These are phyloP conservation scores for Podospora bellae-mahoneyi DNA, from an alignment of 495 filamentous ascomycete species.

Conservation along the genomic window DNA sequence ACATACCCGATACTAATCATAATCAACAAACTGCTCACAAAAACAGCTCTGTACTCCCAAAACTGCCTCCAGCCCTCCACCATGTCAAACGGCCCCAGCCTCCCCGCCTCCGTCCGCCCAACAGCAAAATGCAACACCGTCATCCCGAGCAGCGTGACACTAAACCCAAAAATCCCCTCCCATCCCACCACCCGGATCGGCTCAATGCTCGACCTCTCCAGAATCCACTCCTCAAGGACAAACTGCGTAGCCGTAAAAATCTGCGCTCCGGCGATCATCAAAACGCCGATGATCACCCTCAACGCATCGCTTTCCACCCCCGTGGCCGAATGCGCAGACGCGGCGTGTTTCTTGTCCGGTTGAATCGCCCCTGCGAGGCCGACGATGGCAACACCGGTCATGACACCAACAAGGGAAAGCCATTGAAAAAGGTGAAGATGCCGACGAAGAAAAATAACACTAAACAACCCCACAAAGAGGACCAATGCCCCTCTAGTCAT, in stretches of 20 bases:
- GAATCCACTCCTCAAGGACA: slow-evolving; percentile 89
- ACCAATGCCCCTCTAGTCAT: slow-evolving; percentile 96
- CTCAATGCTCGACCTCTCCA: slow-evolving; percentile 85
- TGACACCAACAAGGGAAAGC: slow-evolving; percentile 80
- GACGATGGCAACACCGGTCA: slow-evolving; percentile 83
- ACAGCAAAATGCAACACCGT: slow-evolving; percentile 71
- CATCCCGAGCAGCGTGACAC: slow-evolving; percentile 77
- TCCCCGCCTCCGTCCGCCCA: slow-evolving; percentile 69
- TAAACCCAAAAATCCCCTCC: slow-evolving; percentile 91
- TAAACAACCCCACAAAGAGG: slow-evolving; percentile 92
- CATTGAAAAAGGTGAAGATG: slow-evolving; percentile 81
- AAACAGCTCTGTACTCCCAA: slow-evolving; percentile 62
- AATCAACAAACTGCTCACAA: slow-evolving; percentile 73
- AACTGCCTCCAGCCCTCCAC: slow-evolving; percentile 80
- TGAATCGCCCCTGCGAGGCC: slow-evolving; percentile 83
- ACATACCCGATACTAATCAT: slow-evolving; percentile 96
- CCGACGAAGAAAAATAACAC: slow-evolving; percentile 80
- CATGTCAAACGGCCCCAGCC: slow-evolving; percentile 83
- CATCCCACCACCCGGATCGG: slow-evolving; percentile 90
- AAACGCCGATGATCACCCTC: slow-evolving; percentile 72
- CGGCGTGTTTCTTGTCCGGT: slow-evolving; percentile 54
- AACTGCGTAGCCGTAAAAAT: slow-evolving; percentile 97
- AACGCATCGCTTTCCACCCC: slow-evolving; percentile 55
- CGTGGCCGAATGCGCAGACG: slow-evolving; percentile 25
- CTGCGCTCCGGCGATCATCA: slow-evolving; percentile 88